Evolutionary conservation across 768 basidiomycete genomes (phyloP), one percentile per base, ranked within the genome.

Genomic region (Ramaria sp.): DNA sequence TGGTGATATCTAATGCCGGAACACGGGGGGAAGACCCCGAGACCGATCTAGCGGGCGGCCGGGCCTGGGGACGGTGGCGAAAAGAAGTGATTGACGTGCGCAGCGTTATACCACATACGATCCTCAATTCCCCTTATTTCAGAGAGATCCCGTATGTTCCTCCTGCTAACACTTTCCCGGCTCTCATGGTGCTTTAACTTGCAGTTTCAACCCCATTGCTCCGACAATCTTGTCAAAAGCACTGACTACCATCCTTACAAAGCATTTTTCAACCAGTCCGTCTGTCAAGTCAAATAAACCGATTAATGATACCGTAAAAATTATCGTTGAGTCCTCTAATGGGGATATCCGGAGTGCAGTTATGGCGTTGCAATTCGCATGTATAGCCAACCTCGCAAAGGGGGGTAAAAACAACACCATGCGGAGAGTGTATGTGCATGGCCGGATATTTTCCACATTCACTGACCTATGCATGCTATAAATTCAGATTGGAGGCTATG

Each of bases 271-370:
- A 17, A 7, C 57, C 61, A 48, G 53, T 63, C 71, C 64, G 33
- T 51, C 61, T 9, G 47, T 58, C 19, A 33, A 47, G 15, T 64
- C 68, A 3, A 65, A 67, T 12, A 68, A 70, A 6, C 83, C 83
- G 0, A 73, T 83, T 0, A 82, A 81, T 56, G 86, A 87, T 5
- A 76, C 81, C 0, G 64, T 96, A 0, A 86, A 95, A 53, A 69
- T 83, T 19, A 78, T 97, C 59, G 79, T 93, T 4, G 81, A 84
- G 51, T 80, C 87, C 1, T 78, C 88, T 3, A 87, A 88, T 64
- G 96, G 96, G 0, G 96, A 99, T 65, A 88, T 99, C 38, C 77
- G 96, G 43, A 89, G 88, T 57, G 95, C 94, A 0, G 80, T 97
- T 59, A 98, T 95, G 83, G 84, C 87, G 0, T 75, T 98, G 7